Percentiles rank a stretch among this genome's conserved stretches.
Evolutionary conservation across 2,329 filamentous ascomycete genomes (phyloP).

Genomic region (Amesomyces nigricolor): DNA sequence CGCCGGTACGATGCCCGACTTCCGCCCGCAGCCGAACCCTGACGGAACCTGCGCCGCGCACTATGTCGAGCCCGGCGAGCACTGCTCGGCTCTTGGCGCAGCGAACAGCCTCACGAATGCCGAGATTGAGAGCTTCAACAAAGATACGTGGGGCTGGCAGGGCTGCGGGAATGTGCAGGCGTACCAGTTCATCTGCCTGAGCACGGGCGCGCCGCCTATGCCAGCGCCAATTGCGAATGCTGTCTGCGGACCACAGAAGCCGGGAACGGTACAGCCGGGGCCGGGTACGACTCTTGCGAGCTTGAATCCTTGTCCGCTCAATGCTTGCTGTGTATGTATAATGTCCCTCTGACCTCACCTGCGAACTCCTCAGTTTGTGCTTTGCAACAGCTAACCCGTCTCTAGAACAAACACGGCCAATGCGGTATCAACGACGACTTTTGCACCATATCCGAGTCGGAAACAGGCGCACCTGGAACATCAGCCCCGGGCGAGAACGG

Average conservation of each 20-base stretch:
- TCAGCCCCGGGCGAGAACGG: slow-evolving; percentile 28
- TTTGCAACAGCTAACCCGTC: not conserved
- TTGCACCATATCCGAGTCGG: slow-evolving; percentile 9
- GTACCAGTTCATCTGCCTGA: too few species aligned
- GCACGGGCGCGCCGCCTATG: too few species aligned
- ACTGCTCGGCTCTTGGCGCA: slow-evolving; percentile 33
- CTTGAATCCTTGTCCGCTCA: slow-evolving; percentile 44
- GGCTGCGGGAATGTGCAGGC: slow-evolving; percentile 23
- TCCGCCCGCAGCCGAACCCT: slow-evolving; percentile 29
- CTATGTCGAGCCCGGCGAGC: slow-evolving; percentile 28
- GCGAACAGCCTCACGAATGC: slow-evolving; percentile 31
- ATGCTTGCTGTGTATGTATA: slow-evolving; percentile 36
- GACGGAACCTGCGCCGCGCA: slow-evolving; percentile 35
- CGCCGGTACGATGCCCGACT: slow-evolving; percentile 28
- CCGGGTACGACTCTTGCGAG: slow-evolving; percentile 26
- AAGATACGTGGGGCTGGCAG: slow-evolving; percentile 36
- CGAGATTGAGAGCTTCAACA: slow-evolving; percentile 37
- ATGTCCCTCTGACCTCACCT: not conserved
- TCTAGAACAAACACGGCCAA: slow-evolving; percentile 28
- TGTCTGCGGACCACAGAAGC: too few species aligned
- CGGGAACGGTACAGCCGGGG: slow-evolving; percentile 36
- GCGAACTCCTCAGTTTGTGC: too few species aligned
- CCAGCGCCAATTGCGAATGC: too few species aligned
- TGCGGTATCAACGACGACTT: slow-evolving; percentile 30
- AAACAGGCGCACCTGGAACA: slow-evolving; percentile 21